A percentile compares a stretch with the other conserved stretches of the same genome.
These are phyloP conservation scores for Mycena floridula DNA, from an alignment of 768 basidiomycete species.

Conservation along the genomic window DNA sequence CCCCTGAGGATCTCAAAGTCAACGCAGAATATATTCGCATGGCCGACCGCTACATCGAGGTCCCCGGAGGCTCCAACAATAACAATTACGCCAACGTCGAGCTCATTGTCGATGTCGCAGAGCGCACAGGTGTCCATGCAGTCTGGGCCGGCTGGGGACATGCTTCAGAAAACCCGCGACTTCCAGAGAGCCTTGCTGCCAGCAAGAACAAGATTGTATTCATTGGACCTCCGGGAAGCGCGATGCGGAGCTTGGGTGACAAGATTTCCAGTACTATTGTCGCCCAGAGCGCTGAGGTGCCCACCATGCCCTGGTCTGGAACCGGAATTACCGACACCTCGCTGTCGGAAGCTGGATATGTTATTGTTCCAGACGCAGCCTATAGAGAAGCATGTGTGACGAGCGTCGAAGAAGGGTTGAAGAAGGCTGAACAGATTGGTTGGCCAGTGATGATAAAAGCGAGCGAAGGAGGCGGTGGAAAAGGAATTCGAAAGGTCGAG, in stretches of 20 bases:
- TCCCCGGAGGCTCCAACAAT: slow-evolving; percentile 97
- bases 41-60: slow-evolving; percentile 99
- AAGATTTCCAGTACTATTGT: slow-evolving; percentile 99
- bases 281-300: slow-evolving; percentile 92
- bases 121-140: slow-evolving; percentile 95
- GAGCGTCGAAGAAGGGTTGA: slow-evolving; percentile 80
- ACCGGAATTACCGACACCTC: slow-evolving; percentile 86
- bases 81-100: slow-evolving; percentile 99
- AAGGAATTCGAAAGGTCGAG: slow-evolving; percentile 96
- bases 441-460: slow-evolving; percentile 99
- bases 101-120: slow-evolving; percentile 96
- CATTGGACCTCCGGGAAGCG: slow-evolving; percentile 97
- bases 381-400: slow-evolving; percentile 87
- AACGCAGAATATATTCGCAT: slow-evolving; percentile 99
- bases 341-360: slow-evolving; percentile 81
- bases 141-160: slow-evolving; percentile 99
- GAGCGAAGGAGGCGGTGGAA: slow-evolving; percentile 97
- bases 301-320: slow-evolving; percentile 99
- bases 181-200: slow-evolving; percentile 89
- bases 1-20: slow-evolving; percentile 96
- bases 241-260: slow-evolving; percentile 98
- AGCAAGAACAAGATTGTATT: slow-evolving; percentile 97
- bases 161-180: slow-evolving; percentile 95
- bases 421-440: slow-evolving; percentile 81
- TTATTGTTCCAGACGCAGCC: slow-evolving; percentile 88